Evolutionary conservation across 2,329 filamentous ascomycete species (phyloP), one percentile per base, ranked within the genome.

Genomic region (Acephala macrosclerotiorum): DNA sequence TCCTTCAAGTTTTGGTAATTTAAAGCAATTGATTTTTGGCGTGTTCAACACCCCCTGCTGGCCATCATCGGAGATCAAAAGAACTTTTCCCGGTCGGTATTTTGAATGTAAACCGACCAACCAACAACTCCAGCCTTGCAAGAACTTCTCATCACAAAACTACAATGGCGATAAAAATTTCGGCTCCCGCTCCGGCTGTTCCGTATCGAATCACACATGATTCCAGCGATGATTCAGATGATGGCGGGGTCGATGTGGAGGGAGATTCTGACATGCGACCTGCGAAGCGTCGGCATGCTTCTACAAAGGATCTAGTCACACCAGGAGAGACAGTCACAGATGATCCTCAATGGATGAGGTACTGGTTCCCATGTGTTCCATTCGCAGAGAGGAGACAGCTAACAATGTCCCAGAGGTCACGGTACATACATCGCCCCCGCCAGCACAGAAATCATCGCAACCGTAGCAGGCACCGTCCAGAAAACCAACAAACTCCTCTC

Each of bases 401-500:
- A 70, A 76, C 59, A 36, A 51, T 35, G 11, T 42, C 47, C 42
- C 76, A 92, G 94, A 81, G 96, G 96, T 74, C 96, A 99, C 81
- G 96, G 96, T 72, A 99, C 96, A 58, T 97, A 93, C 78, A 84
- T 92, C 56, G 85, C 87, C 20, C 79, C 85, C 4, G 78, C 81
- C 56, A 84, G 85, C 60, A 87, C 86, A 4, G 85, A 89, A 66
- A 99, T 99, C 76, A 88, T 91, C 64, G 94, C 93, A 57, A 97
- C 96, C 6, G 91, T 99, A 36, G 94, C 94, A 7, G 96, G 96
- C 74, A 95, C 91, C 7, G 85, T 98, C 40, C 90, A 91, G 76
- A 95, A 94, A 77, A 98, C 95, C 66, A 99, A 99, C 86, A 98
- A 97, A 79, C 89, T 99, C 57, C 89, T 99, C 71, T 97, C 93